Conservation (phyloP, 352 stramenopile genomes). For the Phytophthora vignae region DNA sequence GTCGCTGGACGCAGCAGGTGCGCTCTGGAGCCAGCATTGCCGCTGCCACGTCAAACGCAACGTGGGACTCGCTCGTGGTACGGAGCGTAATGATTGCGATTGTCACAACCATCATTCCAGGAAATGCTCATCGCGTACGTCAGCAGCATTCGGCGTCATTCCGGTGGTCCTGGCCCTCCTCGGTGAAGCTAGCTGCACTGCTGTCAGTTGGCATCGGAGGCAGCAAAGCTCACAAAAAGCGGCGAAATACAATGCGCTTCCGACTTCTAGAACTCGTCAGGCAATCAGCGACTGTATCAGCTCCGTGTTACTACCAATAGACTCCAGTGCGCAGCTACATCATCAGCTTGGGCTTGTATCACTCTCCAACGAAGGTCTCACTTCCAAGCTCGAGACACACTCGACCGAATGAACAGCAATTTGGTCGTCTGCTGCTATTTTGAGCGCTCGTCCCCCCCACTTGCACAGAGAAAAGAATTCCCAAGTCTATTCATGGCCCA, state of each 20-base stretch:
- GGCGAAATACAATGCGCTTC: too few relatives aligned
- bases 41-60: background rate
- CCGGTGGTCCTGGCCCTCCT: constrained; percentile 29
- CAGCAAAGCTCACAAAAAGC: too few relatives aligned
- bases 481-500: constrained; percentile 14
- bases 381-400: too few relatives aligned
- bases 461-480: background rate
- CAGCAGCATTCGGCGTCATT: constrained; percentile 10
- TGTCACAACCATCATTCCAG: constrained; percentile 14
- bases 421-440: constrained; percentile 12
- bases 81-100: constrained; percentile 14
- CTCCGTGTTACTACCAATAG: too few relatives aligned
- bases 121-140: constrained; percentile 19
- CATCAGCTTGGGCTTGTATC: background rate
- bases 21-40: background rate
- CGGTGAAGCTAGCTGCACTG: too few relatives aligned
- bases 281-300: too few relatives aligned
- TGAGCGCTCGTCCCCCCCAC: constrained; percentile 5
- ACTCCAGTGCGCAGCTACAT: too few relatives aligned
- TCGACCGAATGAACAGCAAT: background rate
- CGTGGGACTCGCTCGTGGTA: constrained; percentile 2
- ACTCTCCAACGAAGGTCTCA: background rate
- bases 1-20: background rate
- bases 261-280: too few relatives aligned
- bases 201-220: too few relatives aligned